A percentile compares a stretch with the other conserved stretches of the same genome.
Evolutionary conservation across 768 basidiomycete species (phyloP).

Genomic region (Trametopsis cervina): DNA sequence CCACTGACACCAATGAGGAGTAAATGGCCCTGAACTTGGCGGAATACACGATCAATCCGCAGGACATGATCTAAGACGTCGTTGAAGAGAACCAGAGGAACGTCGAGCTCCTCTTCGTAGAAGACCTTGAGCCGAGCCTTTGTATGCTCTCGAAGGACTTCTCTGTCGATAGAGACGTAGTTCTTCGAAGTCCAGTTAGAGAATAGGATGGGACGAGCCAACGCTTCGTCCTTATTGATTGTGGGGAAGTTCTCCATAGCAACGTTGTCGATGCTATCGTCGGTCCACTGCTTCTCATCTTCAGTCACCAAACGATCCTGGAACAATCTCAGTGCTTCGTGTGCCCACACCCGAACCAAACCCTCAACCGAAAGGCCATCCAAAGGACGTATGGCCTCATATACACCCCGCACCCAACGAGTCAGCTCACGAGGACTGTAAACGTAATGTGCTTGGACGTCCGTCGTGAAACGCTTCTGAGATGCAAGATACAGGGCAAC

Average conservation of each 20-base stretch:
- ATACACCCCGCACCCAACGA: conserved; percentile 94
- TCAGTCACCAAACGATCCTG: conserved; percentile 94
- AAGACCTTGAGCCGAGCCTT: conserved; percentile 97
- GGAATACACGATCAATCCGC: conserved; percentile 97
- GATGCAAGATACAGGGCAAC: conserved; percentile 92
- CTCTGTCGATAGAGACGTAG: conserved; percentile 93
- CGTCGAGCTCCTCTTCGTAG: conserved; percentile 98
- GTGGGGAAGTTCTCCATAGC: conserved; percentile 93
- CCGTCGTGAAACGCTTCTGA: conserved; percentile 91
- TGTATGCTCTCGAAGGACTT: conserved; percentile 88
- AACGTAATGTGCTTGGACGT: conserved; percentile 97
- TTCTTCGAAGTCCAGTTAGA: conserved; percentile 99
- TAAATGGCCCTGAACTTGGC: conserved; percentile 95
- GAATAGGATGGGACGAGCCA: conserved; percentile 87
- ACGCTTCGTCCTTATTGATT: conserved; percentile 80
- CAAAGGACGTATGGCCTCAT: conserved; percentile 91
- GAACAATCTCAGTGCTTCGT: conserved; percentile 95
- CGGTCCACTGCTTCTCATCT: conserved; percentile 92
- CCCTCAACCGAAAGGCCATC: conserved; percentile 94
- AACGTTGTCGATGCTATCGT: conserved; percentile 78
- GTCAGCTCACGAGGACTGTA: conserved; percentile 99
- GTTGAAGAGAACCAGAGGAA: conserved; percentile 96
- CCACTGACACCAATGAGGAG: conserved; percentile 97
- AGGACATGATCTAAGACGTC: conserved; percentile 98
- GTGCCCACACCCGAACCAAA: conserved; percentile 94